Evolutionary conservation across 202 grass and related monocot genomes (phyloP), one percentile per base, ranked within the genome.

Genomic region (Setaria viridis): DNA sequence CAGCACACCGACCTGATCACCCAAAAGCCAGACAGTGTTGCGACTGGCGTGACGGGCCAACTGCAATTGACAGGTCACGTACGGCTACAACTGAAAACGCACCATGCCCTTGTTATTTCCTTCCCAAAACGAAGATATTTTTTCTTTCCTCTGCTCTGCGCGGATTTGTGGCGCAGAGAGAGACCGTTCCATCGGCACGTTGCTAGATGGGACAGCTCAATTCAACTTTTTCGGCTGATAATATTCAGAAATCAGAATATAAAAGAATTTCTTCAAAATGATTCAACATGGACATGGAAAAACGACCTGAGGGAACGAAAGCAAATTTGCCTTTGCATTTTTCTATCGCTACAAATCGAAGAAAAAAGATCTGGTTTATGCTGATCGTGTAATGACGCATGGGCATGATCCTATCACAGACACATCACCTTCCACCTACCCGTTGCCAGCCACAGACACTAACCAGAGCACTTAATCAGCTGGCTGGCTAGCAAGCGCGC

Each of bases 11-110:
- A 32, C 17, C 5, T 35, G 42, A n/a, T 11, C 53, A 5, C 34
- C 21, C 32, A 51, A 20, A 80, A 63, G 17, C 25, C 17, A 11
- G 53, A 30, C 71, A 21, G 15, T 14, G 33, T 57, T 48, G 59
- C 51, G 19, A 42, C 46, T 21, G 87, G 84, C 47, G 82, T 67
- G 87, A 89, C 10, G 60, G 33, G 15, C 43, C 70, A 89, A 62
- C 76, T 11, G 39, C n/a, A 47, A 13, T 47, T 46, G 58, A 48
- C 47, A 34, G 30, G 13, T 2, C 48, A 72, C 47, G 42, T 10
- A 11, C 45, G 2, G 30, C 25, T 4, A 14, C 20, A 73, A 72
- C 29, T 51, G 70, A 72, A 17, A 73, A 65, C 62, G 32, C 30
- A 50, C 48, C 14, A 4, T n/a, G 20, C n/a, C 10, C 41, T 49